Conservation (phyloP, 768 basidiomycete genomes). For the Suillus subaureus region DNA sequence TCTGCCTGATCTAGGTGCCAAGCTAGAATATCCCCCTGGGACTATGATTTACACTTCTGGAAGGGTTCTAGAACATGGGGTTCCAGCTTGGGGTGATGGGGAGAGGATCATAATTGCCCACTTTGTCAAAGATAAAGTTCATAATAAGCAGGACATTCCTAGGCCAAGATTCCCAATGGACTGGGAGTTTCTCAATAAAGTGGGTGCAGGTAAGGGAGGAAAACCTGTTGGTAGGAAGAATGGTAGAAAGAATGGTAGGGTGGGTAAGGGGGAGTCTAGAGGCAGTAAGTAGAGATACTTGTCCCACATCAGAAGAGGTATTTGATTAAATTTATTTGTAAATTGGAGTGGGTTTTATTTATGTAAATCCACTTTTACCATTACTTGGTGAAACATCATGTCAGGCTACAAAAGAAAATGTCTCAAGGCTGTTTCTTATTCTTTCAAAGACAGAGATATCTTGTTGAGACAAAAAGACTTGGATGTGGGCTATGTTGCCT, state of each 20-base stretch:
- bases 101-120: slow-evolving; percentile 3
- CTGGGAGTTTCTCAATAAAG: slow-evolving; percentile 6
- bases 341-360: no score
- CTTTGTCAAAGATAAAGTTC: slow-evolving; percentile 5
- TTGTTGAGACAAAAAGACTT: not conserved
- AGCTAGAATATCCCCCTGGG: not conserved
- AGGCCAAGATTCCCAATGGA: not conserved
- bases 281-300: no score
- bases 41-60: slow-evolving; percentile 3
- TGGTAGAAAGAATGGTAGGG: not conserved
- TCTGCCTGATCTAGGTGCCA: not conserved
- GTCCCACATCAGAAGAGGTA: no score
- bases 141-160: not conserved
- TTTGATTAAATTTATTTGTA: no score
- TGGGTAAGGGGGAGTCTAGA: not conserved
- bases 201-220: not conserved
- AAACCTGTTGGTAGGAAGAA: not conserved
- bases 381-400: not conserved
- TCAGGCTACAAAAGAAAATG: not conserved
- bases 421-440: not conserved
- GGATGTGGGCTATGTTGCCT: not conserved
- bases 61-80: not conserved
- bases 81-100: not conserved
- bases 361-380: no score
- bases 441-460: not conserved